phyloP scores from a whole-genome alignment of 2,329 filamentous ascomycete species.

The Apiospora kogelbergensis region DNA sequence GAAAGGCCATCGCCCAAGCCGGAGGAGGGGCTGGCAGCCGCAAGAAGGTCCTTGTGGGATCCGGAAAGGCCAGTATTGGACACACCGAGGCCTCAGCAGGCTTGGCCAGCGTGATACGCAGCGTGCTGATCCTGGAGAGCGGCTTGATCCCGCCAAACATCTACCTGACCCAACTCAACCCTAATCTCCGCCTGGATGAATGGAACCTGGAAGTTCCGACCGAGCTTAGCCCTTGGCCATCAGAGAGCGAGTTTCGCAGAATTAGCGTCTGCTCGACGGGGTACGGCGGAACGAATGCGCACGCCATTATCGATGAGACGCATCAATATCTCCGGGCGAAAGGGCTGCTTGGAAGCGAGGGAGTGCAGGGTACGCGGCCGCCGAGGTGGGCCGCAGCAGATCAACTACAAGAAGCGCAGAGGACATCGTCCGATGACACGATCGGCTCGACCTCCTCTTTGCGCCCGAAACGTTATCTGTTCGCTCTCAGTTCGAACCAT shows the following conservation, averaged over 20 bases:
- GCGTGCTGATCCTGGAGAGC: neutral
- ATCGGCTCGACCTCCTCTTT: neutral
- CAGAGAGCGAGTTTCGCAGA: neutral
- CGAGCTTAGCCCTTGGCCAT: neutral
- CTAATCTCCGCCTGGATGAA: neutral
- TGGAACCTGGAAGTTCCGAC: neutral
- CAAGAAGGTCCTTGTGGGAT: neutral
- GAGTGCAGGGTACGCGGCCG: neutral
- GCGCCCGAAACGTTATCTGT: neutral
- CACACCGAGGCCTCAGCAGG: neutral
- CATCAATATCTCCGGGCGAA: neutral
- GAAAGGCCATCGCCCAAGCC: neutral
- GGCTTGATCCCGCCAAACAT: neutral
- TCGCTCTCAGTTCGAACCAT: neutral
- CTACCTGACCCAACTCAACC: conserved; percentile 1
- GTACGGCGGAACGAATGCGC: neutral
- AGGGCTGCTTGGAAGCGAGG: neutral
- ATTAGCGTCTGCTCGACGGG: conserved; percentile 7
- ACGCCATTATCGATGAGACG: conserved; percentile 1
- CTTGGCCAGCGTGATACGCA: neutral
- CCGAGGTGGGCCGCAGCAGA: neutral
- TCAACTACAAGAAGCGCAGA: too few relatives aligned
- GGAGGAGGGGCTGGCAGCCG: neutral
- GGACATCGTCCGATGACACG: neutral
- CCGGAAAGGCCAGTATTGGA: neutral